These are phyloP conservation scores for Cicer pinnatifidum DNA, from an alignment of 306 rosid genomes.

Conservation along the genomic window DNA sequence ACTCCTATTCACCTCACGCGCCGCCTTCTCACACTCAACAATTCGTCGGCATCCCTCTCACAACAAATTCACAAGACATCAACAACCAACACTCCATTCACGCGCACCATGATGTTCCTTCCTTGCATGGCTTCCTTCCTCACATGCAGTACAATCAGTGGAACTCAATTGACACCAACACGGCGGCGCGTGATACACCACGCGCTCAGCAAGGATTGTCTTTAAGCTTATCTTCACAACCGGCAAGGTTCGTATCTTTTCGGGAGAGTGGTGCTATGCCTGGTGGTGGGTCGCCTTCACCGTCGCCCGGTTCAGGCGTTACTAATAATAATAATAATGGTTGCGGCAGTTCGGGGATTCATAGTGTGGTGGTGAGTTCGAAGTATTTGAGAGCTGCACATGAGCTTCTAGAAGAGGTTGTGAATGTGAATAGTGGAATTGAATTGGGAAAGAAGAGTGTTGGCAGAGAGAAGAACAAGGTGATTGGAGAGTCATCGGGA, in stretches of 20 bases:
- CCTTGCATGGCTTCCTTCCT: conserved; percentile 83
- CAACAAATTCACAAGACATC: conserved; percentile 54
- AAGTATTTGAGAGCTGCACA: conserved; percentile 92
- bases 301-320: conserved; percentile 76
- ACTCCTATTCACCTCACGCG: conserved; percentile 64
- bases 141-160: conserved; percentile 78
- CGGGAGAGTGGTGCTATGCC: conserved; percentile 53
- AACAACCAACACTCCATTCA: conserved; percentile 62
- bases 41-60: conserved; percentile 73
- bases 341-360: conserved; percentile 67
- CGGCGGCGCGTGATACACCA: conserved; percentile 80
- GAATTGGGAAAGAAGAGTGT: conserved; percentile 57
- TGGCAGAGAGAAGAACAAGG: conserved; percentile 48
- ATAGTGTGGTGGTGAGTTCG: conserved; percentile 78
- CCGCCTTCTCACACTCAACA: conserved; percentile 75
- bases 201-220: conserved; percentile 83
- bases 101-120: conserved; percentile 63
- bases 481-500: conserved; percentile 59
- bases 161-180: conserved; percentile 61
- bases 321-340: conserved; percentile 52
- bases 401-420: conserved; percentile 94
- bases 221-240: conserved; percentile 76
- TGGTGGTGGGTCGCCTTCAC: conserved; percentile 51
- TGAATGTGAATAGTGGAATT: conserved; percentile 73
- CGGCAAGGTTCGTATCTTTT: conserved; percentile 62